Base-by-base conservation (phyloP, 2,329 filamentous ascomycete species). In the Aspergillus costaricaensis region DNA sequence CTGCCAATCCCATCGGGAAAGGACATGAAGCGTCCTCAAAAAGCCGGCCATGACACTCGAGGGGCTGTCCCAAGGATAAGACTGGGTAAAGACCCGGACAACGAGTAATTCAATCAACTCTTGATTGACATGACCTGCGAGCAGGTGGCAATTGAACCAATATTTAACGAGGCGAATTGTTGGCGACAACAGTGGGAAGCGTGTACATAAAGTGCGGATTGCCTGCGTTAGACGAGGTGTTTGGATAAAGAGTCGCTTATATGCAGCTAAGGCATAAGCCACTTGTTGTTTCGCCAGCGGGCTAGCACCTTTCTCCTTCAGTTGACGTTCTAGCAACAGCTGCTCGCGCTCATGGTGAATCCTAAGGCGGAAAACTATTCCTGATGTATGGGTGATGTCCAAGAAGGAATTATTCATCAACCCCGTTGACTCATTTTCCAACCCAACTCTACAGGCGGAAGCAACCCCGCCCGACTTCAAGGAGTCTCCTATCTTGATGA, bases 1-100 rank as follows among this genome's bases (percentile, higher is more conserved):
- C 27, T 91, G 86, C 95, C 95, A 99, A 74, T 98, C 92, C 92
- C 95, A 99, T 44, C 87, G 84, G 1, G 92, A 87, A 14, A 99
- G 81, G 74, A 94, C 90, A 32, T 88, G 80, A 1, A 99, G 80
- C 0, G 91, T 91, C 21, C 93, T 87, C 27, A 96, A 77, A 72
- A 99, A 94, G 4, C 91, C 95, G 0, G 89, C 89, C 68, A 88
- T 87, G 9, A 89, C 82, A 67, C 89, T 94, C 0, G 90, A 89
- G 0, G 96, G 94, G 0, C 85, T 80, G 39, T 85, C 79, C 89
- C 91, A 97, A 0, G 95, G 92, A 66, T 91, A 88, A 0, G 92
- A 90, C 52, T 90, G 86, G 8, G 95, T 80, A 78, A 98, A 99
- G 15, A 87, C 86, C 55, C 88, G 88, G 2, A 90, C 83, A 12